phyloP scores from a whole-genome alignment of 331 rosid species.

The Phaseolus coccineus region DNA sequence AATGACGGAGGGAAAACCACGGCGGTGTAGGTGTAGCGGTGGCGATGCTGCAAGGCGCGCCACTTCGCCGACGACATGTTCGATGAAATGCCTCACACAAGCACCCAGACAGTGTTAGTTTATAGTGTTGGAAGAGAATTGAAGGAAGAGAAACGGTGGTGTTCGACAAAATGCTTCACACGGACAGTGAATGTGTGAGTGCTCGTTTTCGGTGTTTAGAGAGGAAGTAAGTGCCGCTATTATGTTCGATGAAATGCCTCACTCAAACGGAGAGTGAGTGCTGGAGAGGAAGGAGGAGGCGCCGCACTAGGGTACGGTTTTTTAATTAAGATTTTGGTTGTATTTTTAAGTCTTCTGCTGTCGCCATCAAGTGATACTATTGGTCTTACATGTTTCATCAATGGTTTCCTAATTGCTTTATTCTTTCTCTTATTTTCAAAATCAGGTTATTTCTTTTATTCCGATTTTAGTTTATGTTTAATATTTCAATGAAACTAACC shows the following conservation, averaged over 20 bases:
- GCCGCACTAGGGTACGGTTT: neutral
- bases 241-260: neutral
- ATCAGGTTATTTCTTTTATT: too few species aligned
- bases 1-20: conserved; percentile 68
- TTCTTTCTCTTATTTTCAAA: neutral
- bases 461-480: neutral
- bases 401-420: neutral
- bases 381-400: neutral
- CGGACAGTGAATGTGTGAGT: neutral
- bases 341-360: neutral
- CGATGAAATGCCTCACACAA: conserved; percentile 3
- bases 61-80: conserved; percentile 96
- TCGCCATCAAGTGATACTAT: neutral
- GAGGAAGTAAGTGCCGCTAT: neutral
- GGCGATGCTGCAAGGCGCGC: conserved; percentile 99
- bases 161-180: conserved; percentile 29
- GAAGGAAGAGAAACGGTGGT: neutral
- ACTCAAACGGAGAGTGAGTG: neutral
- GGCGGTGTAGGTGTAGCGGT: conserved; percentile 93
- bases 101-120: neutral
- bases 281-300: neutral
- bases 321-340: neutral
- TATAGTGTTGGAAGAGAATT: neutral
- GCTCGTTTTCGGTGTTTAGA: neutral
- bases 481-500: neutral